Base-by-base conservation (phyloP, 768 basidiomycete genomes). In the Cubamyces sp. region DNA sequence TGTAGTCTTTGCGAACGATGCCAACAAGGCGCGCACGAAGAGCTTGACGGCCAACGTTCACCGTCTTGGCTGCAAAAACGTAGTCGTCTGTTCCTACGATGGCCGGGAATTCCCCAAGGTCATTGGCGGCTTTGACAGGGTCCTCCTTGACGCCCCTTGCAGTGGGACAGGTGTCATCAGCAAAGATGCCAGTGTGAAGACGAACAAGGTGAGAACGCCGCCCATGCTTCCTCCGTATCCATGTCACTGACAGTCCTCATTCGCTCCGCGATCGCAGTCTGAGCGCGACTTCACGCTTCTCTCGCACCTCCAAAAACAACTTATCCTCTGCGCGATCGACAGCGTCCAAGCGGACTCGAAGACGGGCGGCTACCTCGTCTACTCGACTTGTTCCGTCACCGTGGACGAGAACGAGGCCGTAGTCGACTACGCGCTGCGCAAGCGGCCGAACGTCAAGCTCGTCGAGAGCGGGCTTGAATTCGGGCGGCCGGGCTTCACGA, bases 331-430 rank as follows among this genome's bases (percentile, higher is more conserved):
- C 75, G 97, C 96, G 16, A 94, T 99, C 73, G 97, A 99, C 79
- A 96, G 94, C 54, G 88, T 96, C 54, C 88, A 87, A 66, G 87
- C 95, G 11, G 87, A 88, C 59, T 96, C 95, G 5, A 88, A 90
- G 70, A 92, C 91, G 1, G 97, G 97, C 5, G 96, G 95, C 26
- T 94, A 88, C 75, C 77, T 98, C 68, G 96, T 98, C 58, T 99
- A 99, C 78, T 98, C 96, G 49, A 99, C 97, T 0, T 99, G 97
- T 74, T 98, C 96, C 5, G 94, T 99, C 57, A 97, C 91, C 5
- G 92, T 98, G 9, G 97, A 98, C 69, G 97, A 99, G 80, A 96
- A 99, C 79, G 97, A 99, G 76, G 87, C 94, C 1, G 96, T 98
- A 15, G 95, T 99, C 23, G 94, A 97, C 73, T 99, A 99, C 73